Evolutionary conservation across 768 basidiomycete genomes (phyloP).

Genomic region (Tricholoma saponaceum): DNA sequence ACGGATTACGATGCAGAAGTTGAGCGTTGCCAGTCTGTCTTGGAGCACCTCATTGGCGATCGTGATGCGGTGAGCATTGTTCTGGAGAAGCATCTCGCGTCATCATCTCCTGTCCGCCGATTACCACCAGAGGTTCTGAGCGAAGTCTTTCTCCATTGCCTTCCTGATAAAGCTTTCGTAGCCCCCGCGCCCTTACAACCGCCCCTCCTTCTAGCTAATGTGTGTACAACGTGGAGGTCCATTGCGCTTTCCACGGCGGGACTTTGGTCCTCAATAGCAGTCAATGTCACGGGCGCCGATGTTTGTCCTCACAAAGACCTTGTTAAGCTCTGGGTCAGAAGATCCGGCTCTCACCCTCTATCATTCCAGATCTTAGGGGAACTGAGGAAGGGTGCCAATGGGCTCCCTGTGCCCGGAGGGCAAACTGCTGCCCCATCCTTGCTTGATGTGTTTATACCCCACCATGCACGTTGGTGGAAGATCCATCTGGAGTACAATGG

Average conservation of each 20-base stretch:
- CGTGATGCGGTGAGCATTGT: slow-evolving; percentile 7
- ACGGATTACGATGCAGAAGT: slow-evolving; percentile 10
- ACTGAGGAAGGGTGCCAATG: not conserved
- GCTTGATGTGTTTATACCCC: slow-evolving; percentile 22
- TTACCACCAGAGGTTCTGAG: slow-evolving; percentile 20
- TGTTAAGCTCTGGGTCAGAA: slow-evolving; percentile 20
- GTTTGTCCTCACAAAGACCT: slow-evolving; percentile 11
- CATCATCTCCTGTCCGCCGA: slow-evolving; percentile 21
- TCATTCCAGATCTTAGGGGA: slow-evolving; percentile 18
- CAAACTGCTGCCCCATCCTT: slow-evolving; percentile 9
- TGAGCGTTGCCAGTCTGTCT: slow-evolving; percentile 6
- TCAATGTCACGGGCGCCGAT: slow-evolving; percentile 7
- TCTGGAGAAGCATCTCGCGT: slow-evolving; percentile 12
- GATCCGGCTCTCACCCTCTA: slow-evolving; percentile 21
- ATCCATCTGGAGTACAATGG: slow-evolving; percentile 20
- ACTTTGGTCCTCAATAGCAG: slow-evolving; percentile 19
- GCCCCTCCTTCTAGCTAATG: slow-evolving; percentile 14
- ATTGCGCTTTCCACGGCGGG: slow-evolving; percentile 17
- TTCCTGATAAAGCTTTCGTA: slow-evolving; percentile 7
- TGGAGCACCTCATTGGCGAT: slow-evolving; percentile 9
- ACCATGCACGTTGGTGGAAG: slow-evolving; percentile 21
- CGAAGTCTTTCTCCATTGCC: slow-evolving; percentile 21
- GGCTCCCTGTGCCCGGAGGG: slow-evolving; percentile 7
- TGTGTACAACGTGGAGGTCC: slow-evolving; percentile 20
- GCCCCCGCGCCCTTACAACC: slow-evolving; percentile 1